Evolutionary conservation across 2,329 filamentous ascomycete species (phyloP), one percentile per base, ranked within the genome.

Genomic region (Fusarium nodosum): DNA sequence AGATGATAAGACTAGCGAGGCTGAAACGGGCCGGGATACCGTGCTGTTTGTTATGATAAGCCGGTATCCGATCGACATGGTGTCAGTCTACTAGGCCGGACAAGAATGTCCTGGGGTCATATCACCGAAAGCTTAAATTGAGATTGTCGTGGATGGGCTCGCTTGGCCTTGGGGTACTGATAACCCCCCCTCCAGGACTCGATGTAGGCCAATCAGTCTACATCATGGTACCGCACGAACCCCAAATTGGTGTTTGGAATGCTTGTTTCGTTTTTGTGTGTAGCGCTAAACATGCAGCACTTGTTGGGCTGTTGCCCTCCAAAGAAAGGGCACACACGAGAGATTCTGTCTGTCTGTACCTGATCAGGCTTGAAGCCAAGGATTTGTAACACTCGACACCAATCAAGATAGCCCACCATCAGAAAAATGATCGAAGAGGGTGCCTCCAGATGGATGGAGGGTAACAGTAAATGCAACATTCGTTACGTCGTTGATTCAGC

Each of bases 91-190:
- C 24, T 63, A 60, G 41, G 28, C 61, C 62, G 54, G 61, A 66
- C 47, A 65, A 54, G 34, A 65, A 60, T 44, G 42, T 66, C 62
- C 62, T 65, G 16, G 60, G 53, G 31, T 48, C 41, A 60, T 45
- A 50, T 55, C 31, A 66, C 47, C 31, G 26, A 66, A 60, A 66
- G 47, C 61, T 66, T 66, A 65, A 60, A 65, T 66, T 61, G 31
- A 60, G 61, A 65, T 60, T 55, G 58, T 38, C 33, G 44, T 39
- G 36, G 42, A 54, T 54, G 6, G 8, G 6, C 18, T 45, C 3
- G 28, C 28, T 50, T 41, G 38, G 53, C 52, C 31, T 31, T 12
- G 39, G 47, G 55, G 59, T 44, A 64, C 22, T 50, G 41, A 60
- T 54, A 60, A 55, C 46, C 55, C 62, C 60, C 64, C 61, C 63